Conservation (phyloP, 306 rosid species). For the Inga oerstediana region DNA sequence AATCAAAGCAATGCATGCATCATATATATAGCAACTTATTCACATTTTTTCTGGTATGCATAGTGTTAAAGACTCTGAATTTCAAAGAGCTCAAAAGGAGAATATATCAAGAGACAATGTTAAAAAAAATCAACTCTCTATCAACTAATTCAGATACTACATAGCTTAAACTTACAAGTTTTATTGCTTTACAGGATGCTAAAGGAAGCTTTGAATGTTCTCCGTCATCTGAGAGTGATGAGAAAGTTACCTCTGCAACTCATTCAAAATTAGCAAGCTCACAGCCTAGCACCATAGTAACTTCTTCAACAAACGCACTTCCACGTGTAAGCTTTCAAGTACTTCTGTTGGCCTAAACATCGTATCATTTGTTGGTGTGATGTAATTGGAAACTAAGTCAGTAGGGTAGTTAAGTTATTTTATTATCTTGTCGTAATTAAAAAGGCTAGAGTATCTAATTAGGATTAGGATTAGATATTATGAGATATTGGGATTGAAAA, state of each 20-base stretch:
- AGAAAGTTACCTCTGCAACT: background rate
- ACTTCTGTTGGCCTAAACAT: too few relatives aligned
- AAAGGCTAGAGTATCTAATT: background rate
- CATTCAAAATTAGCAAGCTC: background rate
- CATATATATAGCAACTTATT: too few relatives aligned
- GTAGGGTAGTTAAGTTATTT: background rate
- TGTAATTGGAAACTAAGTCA: background rate
- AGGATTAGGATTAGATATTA: too few relatives aligned
- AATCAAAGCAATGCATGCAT: too few relatives aligned
- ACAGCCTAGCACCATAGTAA: background rate
- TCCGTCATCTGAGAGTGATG: background rate
- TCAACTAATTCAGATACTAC: background rate
- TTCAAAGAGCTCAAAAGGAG: background rate
- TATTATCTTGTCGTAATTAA: too few relatives aligned
- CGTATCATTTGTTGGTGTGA: too few relatives aligned
- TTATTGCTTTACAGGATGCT: background rate
- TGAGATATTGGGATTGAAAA: too few relatives aligned
- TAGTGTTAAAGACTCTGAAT: too few relatives aligned
- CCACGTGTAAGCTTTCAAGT: background rate
- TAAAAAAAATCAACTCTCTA: background rate
- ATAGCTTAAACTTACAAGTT: background rate
- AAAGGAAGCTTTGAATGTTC: background rate
- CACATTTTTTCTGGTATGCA: too few relatives aligned
- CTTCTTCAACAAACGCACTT: background rate
- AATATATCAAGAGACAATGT: background rate